Evolutionary conservation across 2,329 filamentous ascomycete species (phyloP).

Genomic region (Didymella pinodella): DNA sequence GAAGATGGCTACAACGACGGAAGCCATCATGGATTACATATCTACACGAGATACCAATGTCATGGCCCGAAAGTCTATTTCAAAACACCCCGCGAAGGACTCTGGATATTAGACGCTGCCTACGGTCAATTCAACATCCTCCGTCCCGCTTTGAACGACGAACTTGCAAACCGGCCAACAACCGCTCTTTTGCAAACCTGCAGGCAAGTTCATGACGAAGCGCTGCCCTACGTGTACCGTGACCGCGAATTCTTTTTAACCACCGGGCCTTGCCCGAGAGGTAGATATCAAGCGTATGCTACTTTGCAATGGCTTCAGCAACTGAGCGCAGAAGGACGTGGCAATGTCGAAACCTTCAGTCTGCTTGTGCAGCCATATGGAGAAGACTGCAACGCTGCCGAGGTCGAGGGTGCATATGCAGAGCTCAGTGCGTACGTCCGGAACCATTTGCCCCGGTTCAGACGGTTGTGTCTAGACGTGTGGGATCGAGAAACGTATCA

Average conservation of each 20-base stretch:
- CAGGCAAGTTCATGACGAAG: constrained; percentile 34
- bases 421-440: constrained; percentile 30
- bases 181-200: constrained; percentile 28
- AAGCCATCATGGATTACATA: constrained; percentile 27
- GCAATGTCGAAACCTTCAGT: constrained; percentile 31
- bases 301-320: constrained; percentile 36
- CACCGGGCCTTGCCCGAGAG: constrained; percentile 42
- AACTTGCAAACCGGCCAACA: constrained; percentile 24
- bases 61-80: constrained; percentile 35
- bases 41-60: constrained; percentile 44
- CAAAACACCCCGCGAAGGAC: constrained; percentile 21
- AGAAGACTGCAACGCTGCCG: constrained; percentile 35
- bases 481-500: constrained; percentile 16
- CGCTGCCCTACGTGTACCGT: constrained; percentile 38
- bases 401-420: constrained; percentile 26
- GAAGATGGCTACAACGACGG: neutral
- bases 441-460: constrained; percentile 24
- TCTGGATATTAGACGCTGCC: constrained; percentile 39
- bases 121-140: constrained; percentile 42
- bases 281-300: constrained; percentile 47
- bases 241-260: constrained; percentile 39
- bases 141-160: constrained; percentile 33
- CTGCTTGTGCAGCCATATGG: constrained; percentile 41
- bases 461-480: constrained; percentile 29
- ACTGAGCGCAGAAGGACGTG: constrained; percentile 25